Base-by-base conservation (phyloP, 495 filamentous ascomycete genomes). In the Penicillium lagena region DNA sequence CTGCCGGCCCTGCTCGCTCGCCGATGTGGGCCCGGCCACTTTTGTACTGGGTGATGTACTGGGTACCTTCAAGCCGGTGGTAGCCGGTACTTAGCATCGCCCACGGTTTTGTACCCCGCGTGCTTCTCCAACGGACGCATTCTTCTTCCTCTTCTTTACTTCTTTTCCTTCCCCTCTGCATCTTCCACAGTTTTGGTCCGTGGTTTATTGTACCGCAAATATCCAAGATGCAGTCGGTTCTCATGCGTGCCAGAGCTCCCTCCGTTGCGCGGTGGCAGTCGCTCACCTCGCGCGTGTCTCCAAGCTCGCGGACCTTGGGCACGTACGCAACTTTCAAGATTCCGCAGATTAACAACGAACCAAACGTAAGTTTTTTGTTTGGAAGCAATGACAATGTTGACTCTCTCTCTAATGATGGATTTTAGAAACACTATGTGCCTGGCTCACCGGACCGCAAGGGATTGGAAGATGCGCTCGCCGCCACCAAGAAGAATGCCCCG, bases 311-410 rank as follows among this genome's bases (percentile, higher is more conserved):
- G 12, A 46, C 60, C 10, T 65, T 74, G 59, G 66, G 67, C 41
- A 72, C 71, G 22, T 77, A 90, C 39, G 89, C 89, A 32, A 73
- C 79, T 37, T 97, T 96, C 76, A 94, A 86, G 68, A 77, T 90
- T 17, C 93, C 93, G 37, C 83, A 80, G 49, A 77, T 96, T 45
- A 73, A 83, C 54, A 98, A 98, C 56, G 93, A 98, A 67, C 88
- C 87, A 13, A 98, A 95, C 59, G 93, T 96, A 71, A 60, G 87
- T 73, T 36, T 30, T 41, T 4, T 0, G 5, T 9, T 17, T n/a
- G 12, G 14, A 28, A 32, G 11, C 13, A 17, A 12, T 33, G 12
- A 29, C 42, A 29, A 46, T 35, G 7, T 34, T 12, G 9, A 2
- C 9, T 29, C 4, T 9, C 2, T 10, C 0, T 13, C 43, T 47